Evolutionary conservation across 176 grass and related monocot species (phyloP), one percentile per base, ranked within the genome.

Genomic region (Elymus sibiricus): DNA sequence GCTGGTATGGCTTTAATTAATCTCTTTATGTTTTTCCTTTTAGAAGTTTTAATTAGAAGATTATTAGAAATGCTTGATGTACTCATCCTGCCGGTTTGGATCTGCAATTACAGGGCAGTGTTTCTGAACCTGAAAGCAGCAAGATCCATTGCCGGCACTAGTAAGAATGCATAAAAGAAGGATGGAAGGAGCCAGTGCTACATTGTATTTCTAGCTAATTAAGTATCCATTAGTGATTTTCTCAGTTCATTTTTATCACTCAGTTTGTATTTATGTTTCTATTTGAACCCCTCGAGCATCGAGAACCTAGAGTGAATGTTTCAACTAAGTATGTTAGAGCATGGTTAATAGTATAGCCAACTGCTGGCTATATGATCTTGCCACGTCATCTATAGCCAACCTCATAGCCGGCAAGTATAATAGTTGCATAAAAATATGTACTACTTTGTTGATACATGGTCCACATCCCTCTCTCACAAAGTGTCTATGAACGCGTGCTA

Each of bases 111-210:
- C 78, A 93, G 91, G 94, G 94, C 85, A 3, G 94, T 96, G 25
- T 96, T 96, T 84, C 64, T 93, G 87, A 96, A 96, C 78, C 87
- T 96, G 26, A 96, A 96, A 64, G 94, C 94, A 71, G 94, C 94
- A 49, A 92, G 94, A 24, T 19, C 94, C 27, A 91, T 96, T 75
- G 85, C 84, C 72, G 83, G 44, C 6, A 13, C 42, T 86, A 53
- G 49, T 58, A 96, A 96, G 82, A 91, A 74, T 55, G 91, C 81
- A 32, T 96, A 87, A 87, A 83, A 22, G 51, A 31, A 79, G 64
- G 37, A 82, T 12, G 37, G 25, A 77, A 34, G 67, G 67, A 70
- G 44, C 26, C 31, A 76, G 25, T 47, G 24, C 44, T 31, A 76
- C 43, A 26, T 16, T 76, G 37, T 58, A 38, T 78, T 16, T 78